Conservation (phyloP, 2,329 filamentous ascomycete genomes). For the Penicillium expansum region DNA sequence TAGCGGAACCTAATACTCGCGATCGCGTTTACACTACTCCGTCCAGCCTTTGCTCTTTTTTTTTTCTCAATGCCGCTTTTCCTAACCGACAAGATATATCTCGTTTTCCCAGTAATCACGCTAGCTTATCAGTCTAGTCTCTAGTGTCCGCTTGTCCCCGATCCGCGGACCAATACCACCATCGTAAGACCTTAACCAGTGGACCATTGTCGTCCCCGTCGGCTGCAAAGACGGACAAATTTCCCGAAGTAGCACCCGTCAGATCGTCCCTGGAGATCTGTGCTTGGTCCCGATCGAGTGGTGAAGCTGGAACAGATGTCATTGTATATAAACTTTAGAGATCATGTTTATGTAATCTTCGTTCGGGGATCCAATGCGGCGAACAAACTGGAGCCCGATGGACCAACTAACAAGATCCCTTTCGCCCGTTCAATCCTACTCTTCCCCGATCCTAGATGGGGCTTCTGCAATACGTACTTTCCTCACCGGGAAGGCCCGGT, state of each 20-base stretch:
- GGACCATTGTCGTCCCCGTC: constrained; percentile 6
- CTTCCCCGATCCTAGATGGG: neutral
- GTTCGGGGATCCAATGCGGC: neutral
- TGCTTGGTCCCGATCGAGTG: constrained; percentile 16
- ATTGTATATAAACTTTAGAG: constrained; percentile 10
- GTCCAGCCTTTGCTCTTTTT: too few species aligned
- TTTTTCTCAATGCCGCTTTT: neutral
- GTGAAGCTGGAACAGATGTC: constrained; percentile 18
- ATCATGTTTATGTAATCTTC: too few species aligned
- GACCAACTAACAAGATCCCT: neutral
- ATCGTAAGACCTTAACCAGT: neutral
- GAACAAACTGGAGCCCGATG: neutral
- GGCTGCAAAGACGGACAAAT: constrained; percentile 24
- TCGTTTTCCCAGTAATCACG: neutral
- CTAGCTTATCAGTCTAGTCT: constrained; percentile 1
- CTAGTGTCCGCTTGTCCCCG: constrained; percentile 1
- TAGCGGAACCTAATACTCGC: constrained; percentile 5
- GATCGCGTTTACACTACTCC: constrained; percentile 11
- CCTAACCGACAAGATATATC: neutral
- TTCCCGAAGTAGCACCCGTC: constrained; percentile 19
- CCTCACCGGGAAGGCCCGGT: constrained; percentile 12
- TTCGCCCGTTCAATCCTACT: neutral
- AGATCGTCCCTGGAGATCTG: constrained; percentile 22
- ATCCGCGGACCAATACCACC: constrained; percentile 3
- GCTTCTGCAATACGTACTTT: neutral